phyloP scores from a whole-genome alignment of 2,329 filamentous ascomycete species.

The Aspergillus udagawae region DNA sequence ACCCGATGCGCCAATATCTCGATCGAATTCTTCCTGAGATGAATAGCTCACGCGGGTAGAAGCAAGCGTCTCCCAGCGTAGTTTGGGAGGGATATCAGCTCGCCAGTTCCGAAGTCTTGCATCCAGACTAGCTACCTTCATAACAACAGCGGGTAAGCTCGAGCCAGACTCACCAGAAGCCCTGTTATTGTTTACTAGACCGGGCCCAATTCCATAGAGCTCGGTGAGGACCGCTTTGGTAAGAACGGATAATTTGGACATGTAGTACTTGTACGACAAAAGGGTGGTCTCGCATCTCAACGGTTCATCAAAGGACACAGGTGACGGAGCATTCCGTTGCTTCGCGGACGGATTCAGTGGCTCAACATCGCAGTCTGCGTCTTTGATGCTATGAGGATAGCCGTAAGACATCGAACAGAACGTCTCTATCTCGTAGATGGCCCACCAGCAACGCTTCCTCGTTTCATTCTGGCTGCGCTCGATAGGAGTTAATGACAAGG shows the following conservation, averaged over 20 bases:
- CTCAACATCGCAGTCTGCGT: conserved; percentile 31
- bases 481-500: neutral
- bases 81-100: conserved; percentile 8
- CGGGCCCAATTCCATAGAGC: conserved; percentile 14
- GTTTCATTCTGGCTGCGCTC: conserved; percentile 18
- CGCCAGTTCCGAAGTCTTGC: conserved; percentile 12
- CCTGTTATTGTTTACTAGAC: neutral
- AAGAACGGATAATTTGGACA: conserved; percentile 20
- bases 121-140: conserved; percentile 7
- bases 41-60: conserved; percentile 4
- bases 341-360: conserved; percentile 24
- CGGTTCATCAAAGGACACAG: conserved; percentile 5
- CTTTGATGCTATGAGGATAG: conserved; percentile 32
- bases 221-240: conserved; percentile 13
- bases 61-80: neutral
- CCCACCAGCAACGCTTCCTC: conserved; percentile 40
- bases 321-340: conserved; percentile 1
- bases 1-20: conserved; percentile 20
- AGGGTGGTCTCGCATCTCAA: conserved; percentile 10
- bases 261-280: conserved; percentile 22
- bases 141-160: conserved; percentile 2
- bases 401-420: conserved; percentile 42
- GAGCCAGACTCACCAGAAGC: neutral
- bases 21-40: conserved; percentile 17
- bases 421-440: conserved; percentile 40